Evolutionary conservation across 305 asterid genomes (phyloP), one percentile per base, ranked within the genome.

Genomic region (Salvia sclarea): DNA sequence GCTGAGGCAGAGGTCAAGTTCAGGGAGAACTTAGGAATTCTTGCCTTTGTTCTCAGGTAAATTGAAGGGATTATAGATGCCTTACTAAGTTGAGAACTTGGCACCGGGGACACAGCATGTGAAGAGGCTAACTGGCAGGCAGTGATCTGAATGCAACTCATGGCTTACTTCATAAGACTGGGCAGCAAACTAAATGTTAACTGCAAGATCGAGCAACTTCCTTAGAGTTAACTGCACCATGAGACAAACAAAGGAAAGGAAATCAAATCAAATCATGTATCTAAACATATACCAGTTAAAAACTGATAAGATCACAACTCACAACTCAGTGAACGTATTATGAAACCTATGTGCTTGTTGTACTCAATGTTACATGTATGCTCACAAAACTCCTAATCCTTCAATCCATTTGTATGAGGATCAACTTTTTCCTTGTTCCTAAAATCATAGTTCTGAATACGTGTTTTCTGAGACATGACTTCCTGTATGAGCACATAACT

Each of bases 111-210:
- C 47, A 70, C 45, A 54, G 61, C 50, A 21, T 64, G 66, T 5
- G 72, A 41, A 62, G 71, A 43, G 57, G 78, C 58, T 66, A 64
- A 64, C 43, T 71, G 80, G 73, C 66, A 67, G 50, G 79, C 77
- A 68, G 67, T 68, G 40, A 78, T 50, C 45, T 60, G 69, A 33
- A 67, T 54, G 72, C 78, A 70, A 71, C 75, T 80, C 88, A 80
- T 60, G 61, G 71, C 69, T 73, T 21, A 74, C 71, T 70, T 71
- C 75, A 76, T 71, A 55, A 73, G 70, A 76, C 65, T 56, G 25
- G 9, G 11, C 64, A 54, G 73, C 38, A 47, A 38, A 52, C 17
- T 49, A 55, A 14, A 60, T 52, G 41, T 3, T 0, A 64, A 68
- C 73, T 56, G 75, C 78, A 60, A 16, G 57, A 43, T 25, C 4